A percentile compares a stretch with the other conserved stretches of the same genome.
phyloP scores from a whole-genome alignment of 139 green algal genomes.

The Nannochloris sp. region DNA sequence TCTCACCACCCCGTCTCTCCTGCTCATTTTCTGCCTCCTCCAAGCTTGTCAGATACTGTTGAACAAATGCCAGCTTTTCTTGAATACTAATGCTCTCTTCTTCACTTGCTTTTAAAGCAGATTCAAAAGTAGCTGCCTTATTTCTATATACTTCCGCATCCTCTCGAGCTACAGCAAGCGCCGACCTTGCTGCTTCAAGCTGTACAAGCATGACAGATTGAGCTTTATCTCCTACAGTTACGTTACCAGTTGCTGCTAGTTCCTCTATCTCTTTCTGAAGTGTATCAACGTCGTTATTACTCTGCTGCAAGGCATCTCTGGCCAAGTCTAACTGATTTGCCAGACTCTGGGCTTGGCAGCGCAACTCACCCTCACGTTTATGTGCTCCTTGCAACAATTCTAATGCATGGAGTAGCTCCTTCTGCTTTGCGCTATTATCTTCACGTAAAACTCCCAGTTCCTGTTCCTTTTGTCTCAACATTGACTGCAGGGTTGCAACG shows the following conservation, averaged over 20 bases:
- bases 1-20: too few species aligned
- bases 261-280: neutral
- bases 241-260: neutral
- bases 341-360: neutral
- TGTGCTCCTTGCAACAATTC: slow-evolving; percentile 9
- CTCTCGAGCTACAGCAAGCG: neutral
- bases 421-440: slow-evolving; percentile 8
- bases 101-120: neutral
- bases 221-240: neutral
- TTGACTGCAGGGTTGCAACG: slow-evolving; percentile 7
- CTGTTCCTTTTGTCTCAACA: slow-evolving; percentile 17
- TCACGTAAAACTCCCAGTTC: slow-evolving; percentile 13
- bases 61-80: neutral
- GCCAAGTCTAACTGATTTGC: neutral
- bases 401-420: slow-evolving; percentile 17
- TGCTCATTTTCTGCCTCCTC: neutral
- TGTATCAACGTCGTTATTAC: neutral
- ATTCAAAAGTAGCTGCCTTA: neutral
- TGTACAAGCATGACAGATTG: neutral
- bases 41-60: neutral
- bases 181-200: neutral
- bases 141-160: neutral
- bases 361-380: slow-evolving; percentile 13
- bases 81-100: neutral
- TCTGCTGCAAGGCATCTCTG: neutral